Conservation (phyloP, 2,329 filamentous ascomycete species). For the Lecanicillium sp. region DNA sequence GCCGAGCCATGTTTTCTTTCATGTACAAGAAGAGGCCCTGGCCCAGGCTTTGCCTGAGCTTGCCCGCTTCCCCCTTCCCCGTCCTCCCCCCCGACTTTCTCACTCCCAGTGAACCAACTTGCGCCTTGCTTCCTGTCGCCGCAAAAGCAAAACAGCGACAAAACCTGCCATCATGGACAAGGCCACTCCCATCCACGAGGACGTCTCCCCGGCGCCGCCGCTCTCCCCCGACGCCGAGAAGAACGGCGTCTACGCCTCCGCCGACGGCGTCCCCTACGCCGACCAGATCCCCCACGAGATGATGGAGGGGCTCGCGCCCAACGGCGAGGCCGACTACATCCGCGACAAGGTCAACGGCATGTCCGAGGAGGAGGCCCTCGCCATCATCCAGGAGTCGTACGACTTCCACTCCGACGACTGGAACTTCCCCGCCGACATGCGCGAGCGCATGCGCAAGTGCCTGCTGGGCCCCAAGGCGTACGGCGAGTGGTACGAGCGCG, state of each 20-base stretch:
- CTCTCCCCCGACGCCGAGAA: slow-evolving; percentile 7
- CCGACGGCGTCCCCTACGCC: slow-evolving; percentile 16
- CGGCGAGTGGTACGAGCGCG: slow-evolving; percentile 35
- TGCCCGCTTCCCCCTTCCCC: background rate
- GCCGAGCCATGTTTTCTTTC: background rate
- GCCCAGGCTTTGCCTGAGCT: background rate
- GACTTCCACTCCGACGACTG: slow-evolving; percentile 38
- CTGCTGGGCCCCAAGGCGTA: slow-evolving; percentile 33
- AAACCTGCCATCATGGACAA: background rate
- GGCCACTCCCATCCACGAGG: slow-evolving; percentile 5
- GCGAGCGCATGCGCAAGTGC: slow-evolving; percentile 34
- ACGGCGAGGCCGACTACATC: slow-evolving; percentile 37
- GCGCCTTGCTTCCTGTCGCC: no score
- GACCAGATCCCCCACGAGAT: slow-evolving; percentile 34
- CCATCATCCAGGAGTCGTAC: slow-evolving; percentile 32
- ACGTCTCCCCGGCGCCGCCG: background rate
- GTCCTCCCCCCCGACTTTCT: no score
- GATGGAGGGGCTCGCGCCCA: slow-evolving; percentile 36
- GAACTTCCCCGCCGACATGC: slow-evolving; percentile 39
- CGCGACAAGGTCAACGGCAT: slow-evolving; percentile 36
- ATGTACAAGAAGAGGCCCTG: slow-evolving; percentile 5
- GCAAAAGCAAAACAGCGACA: no score
- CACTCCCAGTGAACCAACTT: background rate
- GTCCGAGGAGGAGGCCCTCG: slow-evolving; percentile 36
- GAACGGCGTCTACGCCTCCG: background rate